Conservation (phyloP, 495 filamentous ascomycete species). For the Cladorrhinum samala region DNA sequence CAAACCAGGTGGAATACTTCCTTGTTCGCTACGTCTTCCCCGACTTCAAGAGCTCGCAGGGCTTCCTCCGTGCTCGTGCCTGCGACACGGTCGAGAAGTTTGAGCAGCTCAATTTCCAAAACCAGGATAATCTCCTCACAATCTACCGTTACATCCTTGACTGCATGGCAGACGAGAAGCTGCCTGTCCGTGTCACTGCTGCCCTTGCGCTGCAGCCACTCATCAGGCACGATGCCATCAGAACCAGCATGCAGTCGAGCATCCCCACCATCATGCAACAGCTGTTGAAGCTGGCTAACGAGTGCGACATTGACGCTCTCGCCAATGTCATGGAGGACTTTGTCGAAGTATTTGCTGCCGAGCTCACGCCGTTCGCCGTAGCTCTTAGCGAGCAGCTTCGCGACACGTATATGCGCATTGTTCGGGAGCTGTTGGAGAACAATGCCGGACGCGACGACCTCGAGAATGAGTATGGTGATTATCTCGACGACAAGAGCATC, state of each 20-base stretch:
- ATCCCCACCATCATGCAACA: constrained; percentile 99
- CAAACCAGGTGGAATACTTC: constrained; percentile 98
- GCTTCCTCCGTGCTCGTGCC: constrained; percentile 88
- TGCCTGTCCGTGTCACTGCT: constrained; percentile 91
- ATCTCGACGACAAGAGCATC: constrained; percentile 96
- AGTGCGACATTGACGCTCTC: constrained; percentile 87
- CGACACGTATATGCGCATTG: constrained; percentile 92
- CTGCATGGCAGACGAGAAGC: constrained; percentile 85
- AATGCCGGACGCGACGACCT: constrained; percentile 65
- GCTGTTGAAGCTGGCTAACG: constrained; percentile 89
- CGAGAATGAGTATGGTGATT: constrained; percentile 77
- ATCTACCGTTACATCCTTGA: constrained; percentile 96
- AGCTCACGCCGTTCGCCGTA: constrained; percentile 96
- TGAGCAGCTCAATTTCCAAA: constrained; percentile 91
- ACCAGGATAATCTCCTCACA: constrained; percentile 84
- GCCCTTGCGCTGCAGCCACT: constrained; percentile 91
- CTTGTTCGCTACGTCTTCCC: constrained; percentile 97
- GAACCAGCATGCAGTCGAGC: constrained; percentile 89
- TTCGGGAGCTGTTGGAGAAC: constrained; percentile 83
- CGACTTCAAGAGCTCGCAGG: constrained; percentile 88
- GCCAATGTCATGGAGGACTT: constrained; percentile 99
- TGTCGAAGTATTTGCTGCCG: constrained; percentile 93
- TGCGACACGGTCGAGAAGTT: constrained; percentile 98
- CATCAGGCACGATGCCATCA: constrained; percentile 91
- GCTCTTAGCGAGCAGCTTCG: constrained; percentile 92